Evolutionary conservation across 805 yeast genomes (phyloP), one percentile per base, ranked within the genome.

Genomic region (Saccharomycopsis sp.): DNA sequence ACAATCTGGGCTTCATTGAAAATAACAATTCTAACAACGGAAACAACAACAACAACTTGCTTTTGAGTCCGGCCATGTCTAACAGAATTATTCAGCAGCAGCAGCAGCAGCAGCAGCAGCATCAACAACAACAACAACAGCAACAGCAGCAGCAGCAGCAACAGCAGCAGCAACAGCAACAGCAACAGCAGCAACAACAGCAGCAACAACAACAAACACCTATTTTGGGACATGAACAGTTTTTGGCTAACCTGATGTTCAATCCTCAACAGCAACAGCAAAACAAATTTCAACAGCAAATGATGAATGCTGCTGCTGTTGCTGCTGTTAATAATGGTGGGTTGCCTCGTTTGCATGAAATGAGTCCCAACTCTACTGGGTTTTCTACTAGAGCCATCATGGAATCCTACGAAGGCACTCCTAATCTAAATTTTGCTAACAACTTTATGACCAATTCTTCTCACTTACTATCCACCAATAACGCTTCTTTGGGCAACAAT

Each of bases 251-350:
- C n/a, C 54, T n/a, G 15, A 24, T 52, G 24, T 18, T 37, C 24
- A 29, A 52, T 18, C 56, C 56, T n/a, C 56, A 50, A 14, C 29
- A 24, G 34, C 52, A 46, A 41, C 52, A 50, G 34, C 34, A 44
- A 50, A n/a, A 44, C 47, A 29, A 24, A 5, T 23, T 24, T 24
- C 40, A 29, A 24, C 52, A 24, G 47, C 52, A 37, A 46, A 34
- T 18, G 15, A 40, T 34, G 54, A 37, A 20, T 9, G 46, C 46
- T 34, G 54, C 20, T 5, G 18, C 52, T 18, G 23, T 8, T 8
- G 41, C 37, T 24, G 41, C 29, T 4, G 53, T 51, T 14, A 21
- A 8, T 21, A 50, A 8, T n/a, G 7, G 7, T 50, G 53, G 53
- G 12, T 29, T 29, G 37, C 37, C 37, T 29, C 37, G 9, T 7